Evolutionary conservation across 306 rosid species (phyloP).

Genomic region (Glycine latifolia): DNA sequence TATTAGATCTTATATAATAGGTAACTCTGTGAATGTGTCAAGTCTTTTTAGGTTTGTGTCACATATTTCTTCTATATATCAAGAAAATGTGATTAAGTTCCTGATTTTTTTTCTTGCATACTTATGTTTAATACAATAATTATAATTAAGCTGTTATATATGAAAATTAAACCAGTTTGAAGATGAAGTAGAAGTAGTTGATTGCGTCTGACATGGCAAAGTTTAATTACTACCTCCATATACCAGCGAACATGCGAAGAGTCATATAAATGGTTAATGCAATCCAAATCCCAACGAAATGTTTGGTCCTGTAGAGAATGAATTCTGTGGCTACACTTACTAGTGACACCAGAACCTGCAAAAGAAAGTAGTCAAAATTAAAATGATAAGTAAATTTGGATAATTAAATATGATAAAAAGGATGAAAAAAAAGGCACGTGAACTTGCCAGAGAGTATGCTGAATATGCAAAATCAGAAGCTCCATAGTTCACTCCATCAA

Average conservation of each 20-base stretch:
- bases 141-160: background rate
- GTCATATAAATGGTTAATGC: constrained; percentile 83
- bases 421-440: background rate
- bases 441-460: constrained; percentile 79
- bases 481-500: constrained; percentile 96
- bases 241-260: constrained; percentile 76
- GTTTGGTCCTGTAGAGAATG: constrained; percentile 60
- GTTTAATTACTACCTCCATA: constrained; percentile 73
- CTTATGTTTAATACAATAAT: background rate
- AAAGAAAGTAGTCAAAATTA: background rate
- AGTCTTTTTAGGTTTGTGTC: background rate
- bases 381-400: background rate
- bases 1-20: too few species aligned
- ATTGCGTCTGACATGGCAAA: background rate
- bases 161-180: background rate
- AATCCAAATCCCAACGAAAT: constrained; percentile 87
- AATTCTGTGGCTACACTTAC: constrained; percentile 62
- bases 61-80: background rate
- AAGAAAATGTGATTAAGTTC: background rate
- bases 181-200: background rate
- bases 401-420: background rate
- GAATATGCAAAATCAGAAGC: constrained; percentile 93
- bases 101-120: too few species aligned
- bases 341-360: constrained; percentile 71
- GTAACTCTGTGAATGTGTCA: too few species aligned